These are phyloP conservation scores for Micractinium conductrix DNA, from an alignment of 139 green algal species.

Conservation along the genomic window DNA sequence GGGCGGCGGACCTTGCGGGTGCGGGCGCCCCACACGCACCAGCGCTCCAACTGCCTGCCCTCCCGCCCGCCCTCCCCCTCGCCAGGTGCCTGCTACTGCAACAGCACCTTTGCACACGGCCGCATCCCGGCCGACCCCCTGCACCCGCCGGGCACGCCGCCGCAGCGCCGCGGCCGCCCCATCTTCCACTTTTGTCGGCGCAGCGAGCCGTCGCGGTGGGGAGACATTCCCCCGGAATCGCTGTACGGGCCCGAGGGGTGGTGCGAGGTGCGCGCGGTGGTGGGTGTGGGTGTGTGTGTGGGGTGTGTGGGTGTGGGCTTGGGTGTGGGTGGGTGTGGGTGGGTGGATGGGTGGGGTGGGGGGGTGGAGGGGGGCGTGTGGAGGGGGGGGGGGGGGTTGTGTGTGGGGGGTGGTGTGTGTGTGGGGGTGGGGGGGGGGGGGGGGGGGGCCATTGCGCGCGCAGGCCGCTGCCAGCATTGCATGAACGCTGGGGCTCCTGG, in stretches of 20 bases:
- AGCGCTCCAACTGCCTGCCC: too few relatives aligned
- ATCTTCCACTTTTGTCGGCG: conserved; percentile 12
- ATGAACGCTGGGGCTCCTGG: not conserved
- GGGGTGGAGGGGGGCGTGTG: too few relatives aligned
- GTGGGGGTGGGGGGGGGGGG: too few relatives aligned
- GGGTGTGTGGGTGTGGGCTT: not conserved
- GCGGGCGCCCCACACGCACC: too few relatives aligned
- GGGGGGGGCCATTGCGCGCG: too few relatives aligned
- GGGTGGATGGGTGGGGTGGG: too few relatives aligned
- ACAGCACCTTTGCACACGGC: conserved; percentile 4
- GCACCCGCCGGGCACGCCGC: conserved; percentile 8
- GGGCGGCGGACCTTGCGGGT: too few relatives aligned
- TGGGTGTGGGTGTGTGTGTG: too few relatives aligned
- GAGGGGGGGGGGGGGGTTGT: too few relatives aligned
- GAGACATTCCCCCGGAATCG: too few relatives aligned
- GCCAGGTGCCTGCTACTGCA: conserved; percentile 29
- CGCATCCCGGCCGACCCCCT: not conserved
- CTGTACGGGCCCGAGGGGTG: conserved; percentile 57
- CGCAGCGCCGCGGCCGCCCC: conserved; percentile 2
- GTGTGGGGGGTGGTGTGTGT: not conserved
- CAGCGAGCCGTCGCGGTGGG: too few relatives aligned
- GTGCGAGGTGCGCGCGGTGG: conserved; percentile 47
- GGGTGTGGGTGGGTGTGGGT: too few relatives aligned
- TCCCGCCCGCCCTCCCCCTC: not conserved
- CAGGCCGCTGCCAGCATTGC: not conserved